Evolutionary conservation across 768 basidiomycete genomes (phyloP).

Genomic region (Austroboletus festivus): DNA sequence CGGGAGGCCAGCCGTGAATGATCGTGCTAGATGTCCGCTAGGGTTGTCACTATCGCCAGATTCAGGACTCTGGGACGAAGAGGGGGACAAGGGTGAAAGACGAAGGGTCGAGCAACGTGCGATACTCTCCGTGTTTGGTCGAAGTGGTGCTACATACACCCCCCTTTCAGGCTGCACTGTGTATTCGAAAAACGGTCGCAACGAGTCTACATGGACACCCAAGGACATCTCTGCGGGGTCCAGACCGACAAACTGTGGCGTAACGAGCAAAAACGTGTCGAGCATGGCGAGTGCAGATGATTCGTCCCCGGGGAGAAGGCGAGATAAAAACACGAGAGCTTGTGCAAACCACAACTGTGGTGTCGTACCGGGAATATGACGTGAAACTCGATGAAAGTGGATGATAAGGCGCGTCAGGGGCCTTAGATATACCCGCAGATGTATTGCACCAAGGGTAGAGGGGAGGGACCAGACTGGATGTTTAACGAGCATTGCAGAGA

Average conservation of each 20-base stretch:
- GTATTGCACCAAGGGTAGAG: not conserved
- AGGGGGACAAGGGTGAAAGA: constrained; percentile 7
- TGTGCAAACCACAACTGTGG: constrained; percentile 66
- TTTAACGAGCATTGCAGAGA: constrained; percentile 47
- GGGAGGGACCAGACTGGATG: constrained; percentile 50
- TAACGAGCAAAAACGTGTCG: constrained; percentile 15
- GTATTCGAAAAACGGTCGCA: constrained; percentile 57
- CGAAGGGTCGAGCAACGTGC: constrained; percentile 53
- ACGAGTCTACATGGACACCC: constrained; percentile 27
- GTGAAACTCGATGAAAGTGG: constrained; percentile 57
- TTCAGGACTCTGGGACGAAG: not conserved
- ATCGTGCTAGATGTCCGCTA: not conserved
- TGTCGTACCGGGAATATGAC: constrained; percentile 51
- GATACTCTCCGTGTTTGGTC: constrained; percentile 53
- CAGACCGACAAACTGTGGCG: constrained; percentile 15
- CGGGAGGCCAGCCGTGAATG: constrained; percentile 39
- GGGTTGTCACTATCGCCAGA: not conserved
- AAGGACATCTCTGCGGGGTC: constrained; percentile 21
- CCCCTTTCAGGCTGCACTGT: constrained; percentile 41
- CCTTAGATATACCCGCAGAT: constrained; percentile 30
- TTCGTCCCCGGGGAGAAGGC: constrained; percentile 75
- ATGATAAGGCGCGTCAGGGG: constrained; percentile 54
- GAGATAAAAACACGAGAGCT: constrained; percentile 51
- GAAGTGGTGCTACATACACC: constrained; percentile 49
- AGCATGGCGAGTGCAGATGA: constrained; percentile 45